phyloP scores from a whole-genome alignment of 2,329 filamentous ascomycete genomes.

The Fusarium papillatum region DNA sequence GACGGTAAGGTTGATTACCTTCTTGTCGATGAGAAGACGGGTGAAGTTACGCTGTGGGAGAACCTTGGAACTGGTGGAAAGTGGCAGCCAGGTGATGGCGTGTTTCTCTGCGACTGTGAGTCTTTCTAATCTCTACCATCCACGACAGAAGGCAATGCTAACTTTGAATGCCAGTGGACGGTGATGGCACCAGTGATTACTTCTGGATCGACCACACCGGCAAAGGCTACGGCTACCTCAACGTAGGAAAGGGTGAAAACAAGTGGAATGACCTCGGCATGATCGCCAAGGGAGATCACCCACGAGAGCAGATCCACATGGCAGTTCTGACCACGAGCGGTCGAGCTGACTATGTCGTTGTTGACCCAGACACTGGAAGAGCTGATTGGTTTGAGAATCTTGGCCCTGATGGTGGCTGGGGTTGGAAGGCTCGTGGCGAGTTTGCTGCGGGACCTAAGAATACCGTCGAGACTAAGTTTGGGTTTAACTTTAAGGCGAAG shows the following conservation, averaged over 20 bases:
- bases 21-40: neutral
- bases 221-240: neutral
- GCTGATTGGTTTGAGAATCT: neutral
- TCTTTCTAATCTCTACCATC: neutral
- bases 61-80: neutral
- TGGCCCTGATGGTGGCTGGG: neutral
- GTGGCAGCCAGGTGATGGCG: neutral
- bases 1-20: neutral
- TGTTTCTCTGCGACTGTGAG: neutral
- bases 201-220: neutral
- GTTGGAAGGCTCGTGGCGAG: neutral
- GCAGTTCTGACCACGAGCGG: neutral
- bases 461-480: constrained; percentile 9
- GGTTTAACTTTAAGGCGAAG: constrained; percentile 7
- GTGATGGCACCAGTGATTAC: neutral
- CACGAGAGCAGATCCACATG: neutral
- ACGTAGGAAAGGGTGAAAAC: neutral
- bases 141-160: neutral
- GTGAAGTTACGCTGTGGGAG: neutral
- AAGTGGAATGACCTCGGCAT: neutral
- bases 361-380: neutral
- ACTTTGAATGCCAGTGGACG: neutral
- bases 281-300: neutral
- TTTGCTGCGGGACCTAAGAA: neutral
- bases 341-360: neutral